phyloP scores from a whole-genome alignment of 176 grass and related monocot genomes.

The Musa troglodytarum region DNA sequence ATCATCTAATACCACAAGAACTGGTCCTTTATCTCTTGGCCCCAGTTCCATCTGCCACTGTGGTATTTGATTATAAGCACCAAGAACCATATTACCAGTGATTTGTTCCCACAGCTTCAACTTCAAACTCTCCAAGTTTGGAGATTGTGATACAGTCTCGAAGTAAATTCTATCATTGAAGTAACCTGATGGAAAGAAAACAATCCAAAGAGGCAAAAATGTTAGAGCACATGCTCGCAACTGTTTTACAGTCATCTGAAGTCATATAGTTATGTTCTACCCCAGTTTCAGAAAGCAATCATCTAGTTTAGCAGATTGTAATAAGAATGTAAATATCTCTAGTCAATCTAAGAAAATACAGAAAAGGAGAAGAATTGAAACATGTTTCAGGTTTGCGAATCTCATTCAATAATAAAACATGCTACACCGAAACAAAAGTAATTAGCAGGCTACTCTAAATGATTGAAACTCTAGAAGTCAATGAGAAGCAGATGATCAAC shows the following conservation, averaged over 20 bases:
- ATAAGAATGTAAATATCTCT: not conserved
- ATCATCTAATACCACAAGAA: conserved; percentile 86
- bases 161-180: conserved; percentile 82
- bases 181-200: conserved; percentile 44
- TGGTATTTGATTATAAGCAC: conserved; percentile 76
- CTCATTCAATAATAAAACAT: not conserved
- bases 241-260: conserved; percentile 8
- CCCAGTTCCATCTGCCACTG: conserved; percentile 81
- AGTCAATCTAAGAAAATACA: not conserved
- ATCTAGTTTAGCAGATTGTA: not conserved
- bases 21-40: conserved; percentile 48
- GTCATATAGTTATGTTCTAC: conserved; percentile 26
- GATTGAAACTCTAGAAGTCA: not conserved
- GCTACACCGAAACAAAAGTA: too few relatives aligned
- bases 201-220: conserved; percentile 7
- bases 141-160: conserved; percentile 80
- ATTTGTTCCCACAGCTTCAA: conserved; percentile 88
- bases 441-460: not conserved
- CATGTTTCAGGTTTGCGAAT: not conserved
- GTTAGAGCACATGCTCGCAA: conserved; percentile 15
- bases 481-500: not conserved
- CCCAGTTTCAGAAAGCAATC: conserved; percentile 1
- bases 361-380: not conserved
- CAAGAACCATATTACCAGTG: conserved; percentile 67
- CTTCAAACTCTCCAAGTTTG: conserved; percentile 76